Base-by-base conservation (phyloP, 2,329 filamentous ascomycete species). In the Trichoderma cornu-damae region DNA sequence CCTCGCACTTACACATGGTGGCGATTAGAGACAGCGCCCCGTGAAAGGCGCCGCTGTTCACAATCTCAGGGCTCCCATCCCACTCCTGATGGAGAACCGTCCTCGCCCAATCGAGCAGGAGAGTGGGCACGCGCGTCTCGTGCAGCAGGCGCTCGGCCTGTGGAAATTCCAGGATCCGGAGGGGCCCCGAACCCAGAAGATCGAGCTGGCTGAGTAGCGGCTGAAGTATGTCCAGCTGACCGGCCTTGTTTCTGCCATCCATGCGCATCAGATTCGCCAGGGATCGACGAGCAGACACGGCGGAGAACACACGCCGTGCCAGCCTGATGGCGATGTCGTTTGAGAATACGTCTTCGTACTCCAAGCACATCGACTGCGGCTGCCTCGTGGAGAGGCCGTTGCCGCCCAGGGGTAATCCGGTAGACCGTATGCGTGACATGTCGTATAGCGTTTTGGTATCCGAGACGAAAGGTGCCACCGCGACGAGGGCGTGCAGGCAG, bases 31-130 rank as follows among this genome's bases (percentile, higher is more conserved):
- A 83, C 38, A 96, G 73, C 6, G 90, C 90, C 52, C 89, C 88
- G 12, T 89, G 89, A 60, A 91, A 86, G 12, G 87, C 79, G 28
- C 86, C 84, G 65, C 88, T 86, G 55, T 82, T 84, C 2, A 83
- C 77, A 51, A 96, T 80, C 42, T 86, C 81, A 1, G 88, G 81
- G 55, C 82, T 82, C 0, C 90, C 89, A 66, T 93, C 82, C 92
- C 92, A 96, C 61, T 89, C 84, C 56, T 85, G 83, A 43, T 95
- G 73, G 66, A 96, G 81, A 1, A 94, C 79, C 0, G 86, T 85
- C 59, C 88, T 79, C 18, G 87, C 81, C 87, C 87, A 91, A 65
- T 90, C 87, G 24, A 90, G 71, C 5, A 83, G 73, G 14, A 84
- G 68, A 9, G 78, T 81, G 6, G 80, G 81, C 16, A 81, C 75